Conservation (phyloP, 2,329 filamentous ascomycete species). For the Verticillium isaacii region DNA sequence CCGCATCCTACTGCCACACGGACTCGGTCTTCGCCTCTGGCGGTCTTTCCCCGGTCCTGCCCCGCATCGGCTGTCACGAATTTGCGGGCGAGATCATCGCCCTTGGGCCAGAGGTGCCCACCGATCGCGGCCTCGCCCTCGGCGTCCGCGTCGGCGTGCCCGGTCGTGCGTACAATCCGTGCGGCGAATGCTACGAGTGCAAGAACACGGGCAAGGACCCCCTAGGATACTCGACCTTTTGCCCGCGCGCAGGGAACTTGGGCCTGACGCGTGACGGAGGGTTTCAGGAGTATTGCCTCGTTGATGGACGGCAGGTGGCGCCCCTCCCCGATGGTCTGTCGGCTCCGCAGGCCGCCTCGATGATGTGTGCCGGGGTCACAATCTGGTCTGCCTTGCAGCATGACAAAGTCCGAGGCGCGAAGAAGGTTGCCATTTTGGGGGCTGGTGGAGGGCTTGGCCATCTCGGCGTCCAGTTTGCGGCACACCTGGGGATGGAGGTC, state of each 20-base stretch:
- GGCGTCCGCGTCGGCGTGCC: conserved; percentile 33
- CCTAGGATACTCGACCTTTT: conserved; percentile 34
- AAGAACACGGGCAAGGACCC: conserved; percentile 20
- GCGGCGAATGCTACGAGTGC: conserved; percentile 36
- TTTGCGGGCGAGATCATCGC: conserved; percentile 38
- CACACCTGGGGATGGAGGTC: conserved; percentile 1
- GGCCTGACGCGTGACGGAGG: conserved; percentile 25
- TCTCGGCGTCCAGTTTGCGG: conserved; percentile 9
- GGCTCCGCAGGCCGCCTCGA: conserved; percentile 3
- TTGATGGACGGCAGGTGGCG: conserved; percentile 30
- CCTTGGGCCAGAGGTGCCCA: conserved; percentile 9
- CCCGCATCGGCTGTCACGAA: conserved; percentile 39
- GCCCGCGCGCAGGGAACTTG: conserved; percentile 18
- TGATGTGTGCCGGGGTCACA: conserved; percentile 13
- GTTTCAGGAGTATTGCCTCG: conserved; percentile 36
- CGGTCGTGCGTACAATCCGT: conserved; percentile 33
- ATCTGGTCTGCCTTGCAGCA: conserved; percentile 5
- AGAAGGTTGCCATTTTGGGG: conserved; percentile 5
- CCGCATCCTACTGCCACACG: conserved; percentile 42
- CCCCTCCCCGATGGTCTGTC: conserved; percentile 23
- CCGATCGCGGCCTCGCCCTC: conserved; percentile 6
- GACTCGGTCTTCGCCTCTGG: conserved; percentile 21
- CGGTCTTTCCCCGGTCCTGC: conserved; percentile 26
- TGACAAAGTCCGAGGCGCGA: not conserved
- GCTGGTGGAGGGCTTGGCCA: conserved; percentile 9